These are phyloP conservation scores for Alnus rubra DNA, from an alignment of 306 rosid species.

Conservation along the genomic window DNA sequence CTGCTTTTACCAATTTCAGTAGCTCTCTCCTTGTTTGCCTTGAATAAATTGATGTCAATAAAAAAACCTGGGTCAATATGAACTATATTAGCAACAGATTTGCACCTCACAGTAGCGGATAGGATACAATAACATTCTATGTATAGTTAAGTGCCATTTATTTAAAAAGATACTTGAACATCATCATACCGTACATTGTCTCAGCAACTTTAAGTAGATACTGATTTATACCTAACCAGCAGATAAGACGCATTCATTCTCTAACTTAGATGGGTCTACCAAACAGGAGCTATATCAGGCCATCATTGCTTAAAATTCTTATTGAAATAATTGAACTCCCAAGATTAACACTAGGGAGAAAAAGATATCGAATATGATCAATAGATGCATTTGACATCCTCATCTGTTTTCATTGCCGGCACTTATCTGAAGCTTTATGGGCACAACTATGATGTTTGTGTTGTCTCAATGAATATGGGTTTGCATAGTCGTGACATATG, in stretches of 20 bases:
- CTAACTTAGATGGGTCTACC: background rate
- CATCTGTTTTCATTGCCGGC: background rate
- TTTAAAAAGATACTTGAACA: background rate
- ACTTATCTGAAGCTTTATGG: background rate
- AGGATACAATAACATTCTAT: background rate
- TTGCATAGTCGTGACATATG: background rate
- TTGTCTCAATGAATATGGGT: background rate
- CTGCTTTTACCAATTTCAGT: slow-evolving; percentile 47
- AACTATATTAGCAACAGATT: slow-evolving; percentile 12
- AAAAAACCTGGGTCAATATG: slow-evolving; percentile 67
- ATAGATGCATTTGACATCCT: background rate
- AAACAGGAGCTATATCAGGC: background rate
- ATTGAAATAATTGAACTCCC: background rate
- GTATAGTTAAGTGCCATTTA: background rate
- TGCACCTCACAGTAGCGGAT: background rate
- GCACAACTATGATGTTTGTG: background rate
- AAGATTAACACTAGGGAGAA: background rate
- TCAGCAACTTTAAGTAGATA: background rate
- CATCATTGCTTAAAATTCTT: background rate
- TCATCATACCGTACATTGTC: slow-evolving; percentile 4
- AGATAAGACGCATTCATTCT: background rate
- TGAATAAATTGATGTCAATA: slow-evolving; percentile 83
- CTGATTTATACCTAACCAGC: background rate
- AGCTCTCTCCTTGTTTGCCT: slow-evolving; percentile 69
- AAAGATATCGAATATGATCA: background rate